Evolutionary conservation across 441 rosid species (phyloP).

Genomic region (Rhodomyrtus psidioides): DNA sequence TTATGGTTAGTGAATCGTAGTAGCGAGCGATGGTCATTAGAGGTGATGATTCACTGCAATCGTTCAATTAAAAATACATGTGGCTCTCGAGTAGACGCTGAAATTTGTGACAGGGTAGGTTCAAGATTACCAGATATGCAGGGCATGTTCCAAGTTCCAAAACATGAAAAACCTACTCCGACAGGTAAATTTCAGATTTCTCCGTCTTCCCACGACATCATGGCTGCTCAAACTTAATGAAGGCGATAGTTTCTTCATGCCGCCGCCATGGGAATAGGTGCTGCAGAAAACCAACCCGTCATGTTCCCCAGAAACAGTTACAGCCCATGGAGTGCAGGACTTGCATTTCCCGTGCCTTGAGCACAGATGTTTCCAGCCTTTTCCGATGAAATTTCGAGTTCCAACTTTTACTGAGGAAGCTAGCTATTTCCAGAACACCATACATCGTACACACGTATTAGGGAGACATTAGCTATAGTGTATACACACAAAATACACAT

Average conservation of each 20-base stretch:
- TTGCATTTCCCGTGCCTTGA: neutral
- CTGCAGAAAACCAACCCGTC: neutral
- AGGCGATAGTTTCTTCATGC: neutral
- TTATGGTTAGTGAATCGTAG: no score
- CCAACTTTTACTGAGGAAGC: neutral
- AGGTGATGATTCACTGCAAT: no score
- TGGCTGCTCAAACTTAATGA: neutral
- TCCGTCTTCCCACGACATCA: neutral
- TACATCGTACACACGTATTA: neutral
- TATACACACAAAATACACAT: neutral
- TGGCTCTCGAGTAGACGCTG: fast-evolving
- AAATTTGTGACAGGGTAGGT: no score
- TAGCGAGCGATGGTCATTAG: no score
- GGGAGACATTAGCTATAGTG: neutral
- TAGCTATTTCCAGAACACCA: neutral
- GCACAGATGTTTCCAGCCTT: neutral
- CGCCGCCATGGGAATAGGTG: neutral
- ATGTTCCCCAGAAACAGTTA: neutral
- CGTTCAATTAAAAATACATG: no score
- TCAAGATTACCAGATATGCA: no score
- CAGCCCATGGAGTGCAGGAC: neutral
- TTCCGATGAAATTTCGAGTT: neutral
- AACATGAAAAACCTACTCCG: no score
- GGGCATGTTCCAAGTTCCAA: no score
- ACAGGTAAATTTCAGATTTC: no score